phyloP scores from a whole-genome alignment of 148 eudicot genomes.

The Fallopia convolvulus region DNA sequence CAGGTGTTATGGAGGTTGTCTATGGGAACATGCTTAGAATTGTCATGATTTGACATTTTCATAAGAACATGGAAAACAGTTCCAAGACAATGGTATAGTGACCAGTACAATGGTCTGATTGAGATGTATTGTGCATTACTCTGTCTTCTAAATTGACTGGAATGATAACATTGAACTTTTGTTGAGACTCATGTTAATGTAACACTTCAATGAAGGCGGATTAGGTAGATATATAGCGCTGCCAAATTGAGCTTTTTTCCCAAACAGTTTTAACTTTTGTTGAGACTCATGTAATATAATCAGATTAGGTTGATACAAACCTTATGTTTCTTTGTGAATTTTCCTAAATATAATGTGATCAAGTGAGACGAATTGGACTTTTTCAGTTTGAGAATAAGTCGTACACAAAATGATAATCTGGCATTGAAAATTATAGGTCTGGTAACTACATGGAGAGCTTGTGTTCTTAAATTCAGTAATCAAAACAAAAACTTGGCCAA shows the following conservation, averaged over 20 bases:
- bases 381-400: too few relatives aligned
- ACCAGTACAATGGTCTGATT: background rate
- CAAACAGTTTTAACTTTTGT: too few relatives aligned
- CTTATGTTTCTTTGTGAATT: too few relatives aligned
- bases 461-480: background rate
- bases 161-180: background rate
- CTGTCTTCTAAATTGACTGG: background rate
- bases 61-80: background rate
- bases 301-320: too few relatives aligned
- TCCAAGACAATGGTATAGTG: background rate
- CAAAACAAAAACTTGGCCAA: background rate
- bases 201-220: background rate
- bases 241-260: too few relatives aligned
- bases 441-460: too few relatives aligned
- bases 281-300: too few relatives aligned
- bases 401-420: too few relatives aligned
- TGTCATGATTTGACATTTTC: background rate
- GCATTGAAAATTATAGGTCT: too few relatives aligned
- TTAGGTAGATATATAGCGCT: background rate
- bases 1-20: background rate
- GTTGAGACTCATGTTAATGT: background rate
- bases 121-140: background rate
- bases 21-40: background rate
- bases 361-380: too few relatives aligned
- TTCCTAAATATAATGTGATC: too few relatives aligned